Conservation (phyloP, 177 flowering plant genomes). For the Telopea speciosissima region DNA sequence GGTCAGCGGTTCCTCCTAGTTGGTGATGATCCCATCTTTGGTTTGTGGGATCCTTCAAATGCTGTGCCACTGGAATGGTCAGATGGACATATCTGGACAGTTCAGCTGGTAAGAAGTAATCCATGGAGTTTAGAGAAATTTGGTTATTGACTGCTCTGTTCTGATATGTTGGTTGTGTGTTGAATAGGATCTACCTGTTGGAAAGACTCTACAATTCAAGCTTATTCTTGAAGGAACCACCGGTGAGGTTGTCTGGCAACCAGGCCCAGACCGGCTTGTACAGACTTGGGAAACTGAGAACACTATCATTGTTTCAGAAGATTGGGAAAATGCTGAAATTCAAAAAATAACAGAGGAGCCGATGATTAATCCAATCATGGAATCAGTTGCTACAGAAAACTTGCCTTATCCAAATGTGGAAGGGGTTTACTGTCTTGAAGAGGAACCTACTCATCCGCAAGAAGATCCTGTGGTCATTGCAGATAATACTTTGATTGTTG, state of each 20-base stretch:
- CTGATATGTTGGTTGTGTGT: neutral
- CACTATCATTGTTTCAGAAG: slow-evolving; percentile 37
- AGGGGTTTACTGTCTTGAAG: slow-evolving; percentile 8
- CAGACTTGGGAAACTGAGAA: slow-evolving; percentile 46
- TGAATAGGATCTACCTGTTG: slow-evolving; percentile 51
- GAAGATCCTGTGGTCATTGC: slow-evolving; percentile 10
- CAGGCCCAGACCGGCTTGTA: slow-evolving; percentile 52
- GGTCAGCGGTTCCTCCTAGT: slow-evolving; percentile 49
- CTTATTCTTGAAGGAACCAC: slow-evolving; percentile 34
- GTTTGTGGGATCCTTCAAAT: slow-evolving; percentile 45
- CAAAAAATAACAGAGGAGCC: slow-evolving; percentile 44
- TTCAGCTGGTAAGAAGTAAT: slow-evolving; percentile 42
- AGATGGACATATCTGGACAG: slow-evolving; percentile 54
- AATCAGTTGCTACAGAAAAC: slow-evolving; percentile 15
- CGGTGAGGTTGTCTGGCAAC: slow-evolving; percentile 52
- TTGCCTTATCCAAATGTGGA: neutral
- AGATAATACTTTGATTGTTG: neutral
- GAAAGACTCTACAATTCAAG: slow-evolving; percentile 46
- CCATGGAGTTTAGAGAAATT: neutral
- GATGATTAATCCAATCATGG: slow-evolving; percentile 2
- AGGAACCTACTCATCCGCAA: slow-evolving; percentile 6
- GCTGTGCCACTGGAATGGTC: slow-evolving; percentile 70
- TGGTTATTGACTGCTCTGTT: neutral
- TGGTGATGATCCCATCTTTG: slow-evolving; percentile 56
- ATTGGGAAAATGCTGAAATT: slow-evolving; percentile 48